Conservation (phyloP, 768 basidiomycete species). For the Pisolithus orientalis region DNA sequence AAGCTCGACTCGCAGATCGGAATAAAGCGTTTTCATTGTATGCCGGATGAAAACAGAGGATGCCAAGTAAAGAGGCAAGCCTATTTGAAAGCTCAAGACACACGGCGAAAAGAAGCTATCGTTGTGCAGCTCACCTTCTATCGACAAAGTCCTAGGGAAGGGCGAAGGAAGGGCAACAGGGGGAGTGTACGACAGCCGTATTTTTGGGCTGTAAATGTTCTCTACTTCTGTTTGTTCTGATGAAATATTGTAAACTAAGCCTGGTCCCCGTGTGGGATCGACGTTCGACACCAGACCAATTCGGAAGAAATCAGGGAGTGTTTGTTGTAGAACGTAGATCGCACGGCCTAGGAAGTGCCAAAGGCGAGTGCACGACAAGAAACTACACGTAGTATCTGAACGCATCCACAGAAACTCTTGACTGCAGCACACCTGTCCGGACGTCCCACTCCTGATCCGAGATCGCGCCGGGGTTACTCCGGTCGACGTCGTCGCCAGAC, state of each 20-base stretch:
- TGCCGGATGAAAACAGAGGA: constrained; percentile 66
- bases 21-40: constrained; percentile 70
- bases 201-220: constrained; percentile 56
- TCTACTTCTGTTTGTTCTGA: constrained; percentile 27
- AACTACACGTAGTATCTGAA: constrained; percentile 26
- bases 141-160: constrained; percentile 59
- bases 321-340: constrained; percentile 59
- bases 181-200: constrained; percentile 64
- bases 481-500: constrained; percentile 9
- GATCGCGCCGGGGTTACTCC: constrained; percentile 21
- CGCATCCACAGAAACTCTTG: constrained; percentile 9
- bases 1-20: constrained; percentile 53
- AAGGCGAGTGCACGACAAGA: background rate
- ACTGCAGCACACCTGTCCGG: constrained; percentile 49
- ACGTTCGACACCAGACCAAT: constrained; percentile 56
- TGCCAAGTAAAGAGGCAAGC: constrained; percentile 65
- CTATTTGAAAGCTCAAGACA: constrained; percentile 29
- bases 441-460: constrained; percentile 77
- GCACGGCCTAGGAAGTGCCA: constrained; percentile 49
- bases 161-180: constrained; percentile 60
- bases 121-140: constrained; percentile 52
- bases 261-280: constrained; percentile 39
- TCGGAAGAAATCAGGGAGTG: constrained; percentile 67
- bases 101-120: background rate
- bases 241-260: constrained; percentile 15